phyloP scores from a whole-genome alignment of 2,329 filamentous ascomycete species.

The Paracorniculantispora psalliotae region DNA sequence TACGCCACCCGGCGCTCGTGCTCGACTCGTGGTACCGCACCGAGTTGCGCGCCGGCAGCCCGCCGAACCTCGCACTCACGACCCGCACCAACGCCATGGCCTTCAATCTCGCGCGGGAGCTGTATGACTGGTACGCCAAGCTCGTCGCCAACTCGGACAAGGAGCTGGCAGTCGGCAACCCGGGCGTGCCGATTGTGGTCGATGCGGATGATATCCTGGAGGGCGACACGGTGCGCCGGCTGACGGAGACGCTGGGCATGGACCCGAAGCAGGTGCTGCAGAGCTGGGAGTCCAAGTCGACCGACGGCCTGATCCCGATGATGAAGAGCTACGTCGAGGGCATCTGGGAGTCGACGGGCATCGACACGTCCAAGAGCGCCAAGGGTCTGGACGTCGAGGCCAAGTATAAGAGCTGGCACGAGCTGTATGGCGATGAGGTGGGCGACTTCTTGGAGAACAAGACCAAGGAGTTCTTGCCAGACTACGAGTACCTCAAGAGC shows the following conservation, averaged over 20 bases:
- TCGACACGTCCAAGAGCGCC: conserved; percentile 12
- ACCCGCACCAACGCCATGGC: not conserved
- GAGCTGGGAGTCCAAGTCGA: conserved; percentile 4
- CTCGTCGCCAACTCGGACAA: not conserved
- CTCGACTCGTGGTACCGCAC: conserved; percentile 14
- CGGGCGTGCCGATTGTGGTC: conserved; percentile 2
- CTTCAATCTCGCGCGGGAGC: not conserved
- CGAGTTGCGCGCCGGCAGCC: not conserved
- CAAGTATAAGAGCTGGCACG: conserved; percentile 5
- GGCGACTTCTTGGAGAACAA: not conserved
- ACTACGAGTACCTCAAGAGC: conserved; percentile 10
- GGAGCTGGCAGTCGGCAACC: not conserved
- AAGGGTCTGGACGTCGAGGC: not conserved
- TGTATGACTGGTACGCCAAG: conserved; percentile 12
- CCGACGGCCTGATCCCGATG: not conserved
- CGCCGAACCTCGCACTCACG: not conserved
- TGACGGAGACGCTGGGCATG: not conserved
- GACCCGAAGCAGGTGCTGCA: conserved; percentile 4
- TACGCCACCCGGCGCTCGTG: conserved; percentile 11
- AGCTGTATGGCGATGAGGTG: conserved; percentile 4
- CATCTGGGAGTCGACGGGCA: conserved; percentile 5
- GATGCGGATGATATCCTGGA: conserved; percentile 13
- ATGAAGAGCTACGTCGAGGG: conserved; percentile 7
- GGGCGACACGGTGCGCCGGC: not conserved
- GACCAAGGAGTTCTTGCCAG: not conserved